phyloP scores from a whole-genome alignment of 305 asterid genomes.

The Salvia sclarea region DNA sequence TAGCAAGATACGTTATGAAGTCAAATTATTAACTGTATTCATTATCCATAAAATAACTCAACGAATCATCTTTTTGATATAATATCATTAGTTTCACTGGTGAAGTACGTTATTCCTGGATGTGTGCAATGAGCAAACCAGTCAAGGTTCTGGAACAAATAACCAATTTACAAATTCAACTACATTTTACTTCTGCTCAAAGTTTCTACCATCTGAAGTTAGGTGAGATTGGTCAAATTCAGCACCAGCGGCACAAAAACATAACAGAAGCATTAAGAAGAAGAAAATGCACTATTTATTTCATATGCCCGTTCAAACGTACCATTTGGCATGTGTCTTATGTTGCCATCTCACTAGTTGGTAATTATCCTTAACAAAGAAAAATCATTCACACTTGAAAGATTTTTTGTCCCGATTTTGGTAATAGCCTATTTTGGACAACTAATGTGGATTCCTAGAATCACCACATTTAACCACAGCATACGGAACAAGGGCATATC shows the following conservation, averaged over 20 bases:
- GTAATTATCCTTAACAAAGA: not conserved
- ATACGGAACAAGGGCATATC: not conserved
- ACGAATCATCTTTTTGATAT: not conserved
- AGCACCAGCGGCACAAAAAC: not conserved
- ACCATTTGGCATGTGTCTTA: constrained; percentile 1
- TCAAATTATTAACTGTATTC: not conserved
- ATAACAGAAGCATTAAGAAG: not conserved
- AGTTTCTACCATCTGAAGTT: not conserved
- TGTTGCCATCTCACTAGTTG: not conserved
- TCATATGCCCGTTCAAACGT: constrained; percentile 15
- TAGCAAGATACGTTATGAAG: not conserved
- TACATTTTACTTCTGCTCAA: constrained; percentile 16
- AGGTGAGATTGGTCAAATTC: not conserved
- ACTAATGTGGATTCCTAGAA: constrained; percentile 13
- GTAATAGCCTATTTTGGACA: not conserved
- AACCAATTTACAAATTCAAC: not conserved
- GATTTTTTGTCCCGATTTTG: not conserved
- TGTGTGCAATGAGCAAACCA: not conserved
- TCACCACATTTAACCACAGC: constrained; percentile 2
- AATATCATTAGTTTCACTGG: constrained; percentile 21
- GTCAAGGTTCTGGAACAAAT: constrained; percentile 14
- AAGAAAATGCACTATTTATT: constrained; percentile 8
- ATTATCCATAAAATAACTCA: constrained; percentile 6
- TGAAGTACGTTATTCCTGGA: constrained; percentile 3
- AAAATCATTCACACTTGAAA: constrained; percentile 1